Percentiles rank a stretch among this genome's conserved stretches.
Conservation (phyloP, 75 land plant species). For the Azolla pinnata region DNA sequence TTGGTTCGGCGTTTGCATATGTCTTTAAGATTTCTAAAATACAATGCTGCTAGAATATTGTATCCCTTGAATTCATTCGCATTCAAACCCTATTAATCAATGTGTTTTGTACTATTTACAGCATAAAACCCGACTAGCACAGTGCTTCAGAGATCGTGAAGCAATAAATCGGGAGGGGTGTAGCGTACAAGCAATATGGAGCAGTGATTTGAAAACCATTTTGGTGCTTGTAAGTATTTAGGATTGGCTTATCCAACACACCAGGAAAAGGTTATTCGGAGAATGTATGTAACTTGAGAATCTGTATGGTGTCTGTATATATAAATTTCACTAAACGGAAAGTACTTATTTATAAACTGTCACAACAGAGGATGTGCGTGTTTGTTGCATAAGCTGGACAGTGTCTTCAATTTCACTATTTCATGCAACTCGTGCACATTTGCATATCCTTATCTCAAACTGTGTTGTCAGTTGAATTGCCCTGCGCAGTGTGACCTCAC, state of each 20-base stretch:
- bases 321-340: no score
- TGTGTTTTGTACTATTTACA: slow-evolving; percentile 16
- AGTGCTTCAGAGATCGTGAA: slow-evolving; percentile 46
- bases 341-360: no score
- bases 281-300: not conserved
- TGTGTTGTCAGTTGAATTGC: no score
- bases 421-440: no score
- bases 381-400: no score
- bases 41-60: no score
- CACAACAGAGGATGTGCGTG: no score
- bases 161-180: slow-evolving; percentile 65
- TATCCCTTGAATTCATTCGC: no score
- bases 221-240: slow-evolving; percentile 59
- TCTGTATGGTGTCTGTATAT: not conserved
- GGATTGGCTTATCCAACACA: not conserved
- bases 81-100: slow-evolving; percentile 4
- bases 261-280: not conserved
- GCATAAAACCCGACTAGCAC: slow-evolving; percentile 83
- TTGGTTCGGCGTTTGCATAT: not conserved
- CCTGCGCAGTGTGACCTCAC: no score
- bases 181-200: slow-evolving; percentile 77
- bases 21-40: not conserved
- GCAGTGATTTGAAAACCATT: slow-evolving; percentile 55
- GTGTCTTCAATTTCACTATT: no score
- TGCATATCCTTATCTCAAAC: no score